These are phyloP conservation scores for Aspergillus pseudoglaucus DNA, from an alignment of 2,329 filamentous ascomycete genomes.

Conservation along the genomic window DNA sequence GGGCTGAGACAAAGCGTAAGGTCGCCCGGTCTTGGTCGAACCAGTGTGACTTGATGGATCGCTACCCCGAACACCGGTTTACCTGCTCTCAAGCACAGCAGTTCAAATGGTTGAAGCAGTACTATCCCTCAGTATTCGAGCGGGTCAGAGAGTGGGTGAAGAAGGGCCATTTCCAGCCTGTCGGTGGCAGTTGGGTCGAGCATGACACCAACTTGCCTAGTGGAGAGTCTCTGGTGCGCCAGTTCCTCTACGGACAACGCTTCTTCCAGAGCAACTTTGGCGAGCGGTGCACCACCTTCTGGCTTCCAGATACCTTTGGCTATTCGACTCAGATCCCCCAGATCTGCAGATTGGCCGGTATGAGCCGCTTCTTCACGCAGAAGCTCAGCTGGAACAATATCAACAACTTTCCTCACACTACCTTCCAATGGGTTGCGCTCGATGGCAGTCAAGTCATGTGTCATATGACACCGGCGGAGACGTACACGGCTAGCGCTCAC, in stretches of 20 bases:
- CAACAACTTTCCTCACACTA: conserved; percentile 97
- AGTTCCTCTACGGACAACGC: conserved; percentile 91
- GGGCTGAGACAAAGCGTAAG: conserved; percentile 95
- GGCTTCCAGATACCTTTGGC: conserved; percentile 96
- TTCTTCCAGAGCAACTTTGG: conserved; percentile 94
- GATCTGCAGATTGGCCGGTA: conserved; percentile 85
- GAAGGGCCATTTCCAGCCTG: conserved; percentile 84
- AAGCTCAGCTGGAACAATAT: conserved; percentile 99
- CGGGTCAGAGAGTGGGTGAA: conserved; percentile 88
- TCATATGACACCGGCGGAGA: conserved; percentile 94
- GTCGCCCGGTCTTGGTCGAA: conserved; percentile 93
- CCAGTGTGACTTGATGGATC: conserved; percentile 90
- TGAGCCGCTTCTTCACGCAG: conserved; percentile 95
- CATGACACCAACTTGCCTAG: conserved; percentile 97
- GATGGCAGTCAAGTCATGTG: conserved; percentile 96
- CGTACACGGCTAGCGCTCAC: conserved; percentile 88
- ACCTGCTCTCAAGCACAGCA: conserved; percentile 91
- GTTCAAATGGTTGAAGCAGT: conserved; percentile 90
- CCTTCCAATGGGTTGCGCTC: conserved; percentile 95
- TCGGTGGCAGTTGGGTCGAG: conserved; percentile 97
- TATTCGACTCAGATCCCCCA: conserved; percentile 95
- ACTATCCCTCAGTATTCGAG: conserved; percentile 83
- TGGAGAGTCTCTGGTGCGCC: conserved; percentile 85
- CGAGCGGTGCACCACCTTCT: conserved; percentile 82
- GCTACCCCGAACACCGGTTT: conserved; percentile 90